Evolutionary conservation across 129 eudicot species (phyloP), one percentile per base, ranked within the genome.

Genomic region (Lonicera japonica): DNA sequence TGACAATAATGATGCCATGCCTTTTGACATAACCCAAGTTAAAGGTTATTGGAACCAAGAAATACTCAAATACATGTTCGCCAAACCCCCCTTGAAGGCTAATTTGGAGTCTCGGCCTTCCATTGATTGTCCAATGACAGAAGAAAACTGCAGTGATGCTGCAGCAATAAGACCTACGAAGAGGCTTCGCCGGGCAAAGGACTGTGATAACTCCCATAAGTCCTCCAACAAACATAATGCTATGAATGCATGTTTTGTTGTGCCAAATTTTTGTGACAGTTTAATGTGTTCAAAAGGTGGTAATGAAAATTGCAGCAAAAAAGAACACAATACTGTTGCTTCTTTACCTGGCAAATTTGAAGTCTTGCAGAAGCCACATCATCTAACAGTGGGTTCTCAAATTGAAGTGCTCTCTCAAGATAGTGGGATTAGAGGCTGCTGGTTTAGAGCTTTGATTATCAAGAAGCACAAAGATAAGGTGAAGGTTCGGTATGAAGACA

Each of bases 391-490:
- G 51, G 95, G 98, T 40, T 81, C 82, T 11, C 82, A 74, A 67
- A 72, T 91, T 15, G 98, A 91, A 73, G 86, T 91, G 36, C 71
- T 91, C 18, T 87, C 95, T 34, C 96, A 84, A 69, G 98, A 91
- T 69, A 91, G 98, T 78, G 98, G 95, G 58, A 73, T 91, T 24
- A 82, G 89, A 51, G 97, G 97, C 17, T 77, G 90, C 56, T 91
- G 97, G 97, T 87, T 84, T 64, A 81, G 80, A 78, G 97, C 86
- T 52, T 54, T 64, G 65, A 73, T 91, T 53, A 75, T 84, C 16
- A 87, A 84, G 81, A 91, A 80, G 70, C 77, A 79, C 60, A 79
- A 77, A 34, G 82, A 84, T 29, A 87, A 82, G 75, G 70, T 91
- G 38, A 91, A 91, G 77, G 85, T 91, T 4, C 70, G 65, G 73